A percentile compares a stretch with the other conserved stretches of the same genome.
These are phyloP conservation scores for Cystobasidium pallidum DNA, from an alignment of 1,284 basidiomycete genomes.

Conservation along the genomic window DNA sequence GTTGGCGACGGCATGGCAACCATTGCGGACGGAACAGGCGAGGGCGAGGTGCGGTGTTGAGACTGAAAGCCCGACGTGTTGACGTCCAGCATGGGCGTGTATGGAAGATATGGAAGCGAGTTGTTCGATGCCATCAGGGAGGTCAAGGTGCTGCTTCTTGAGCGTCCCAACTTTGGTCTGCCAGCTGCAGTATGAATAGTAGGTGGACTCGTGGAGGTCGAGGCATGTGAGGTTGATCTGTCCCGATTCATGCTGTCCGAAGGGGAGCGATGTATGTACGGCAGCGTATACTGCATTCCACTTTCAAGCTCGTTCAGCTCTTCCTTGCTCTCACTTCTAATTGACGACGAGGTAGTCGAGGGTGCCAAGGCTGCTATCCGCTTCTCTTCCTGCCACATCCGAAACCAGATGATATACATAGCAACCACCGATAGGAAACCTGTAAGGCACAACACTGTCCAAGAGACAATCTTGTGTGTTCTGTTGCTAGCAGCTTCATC, in stretches of 20 bases:
- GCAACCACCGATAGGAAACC: conserved; percentile 31
- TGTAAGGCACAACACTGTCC: conserved; percentile 44
- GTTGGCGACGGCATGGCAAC: background rate
- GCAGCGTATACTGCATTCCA: conserved; percentile 18
- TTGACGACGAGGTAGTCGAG: conserved; percentile 4
- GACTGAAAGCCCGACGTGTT: background rate
- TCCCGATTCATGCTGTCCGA: conserved; percentile 19
- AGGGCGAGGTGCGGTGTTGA: background rate
- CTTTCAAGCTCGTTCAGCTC: conserved; percentile 1
- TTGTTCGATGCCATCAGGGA: conserved; percentile 17
- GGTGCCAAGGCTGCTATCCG: background rate
- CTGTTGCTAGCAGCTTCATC: background rate
- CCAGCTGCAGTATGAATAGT: conserved; percentile 18
- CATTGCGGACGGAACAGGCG: conserved; percentile 23
- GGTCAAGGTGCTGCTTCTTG: conserved; percentile 24
- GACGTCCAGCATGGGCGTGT: conserved; percentile 38
- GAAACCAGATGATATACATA: conserved; percentile 39
- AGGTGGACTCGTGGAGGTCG: conserved; percentile 8
- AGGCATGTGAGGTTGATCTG: conserved; percentile 11
- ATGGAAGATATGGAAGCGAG: conserved; percentile 35
- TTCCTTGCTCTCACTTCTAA: conserved; percentile 12
- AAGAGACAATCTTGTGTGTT: conserved; percentile 46
- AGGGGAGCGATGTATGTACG: background rate
- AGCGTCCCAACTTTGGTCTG: conserved; percentile 7
- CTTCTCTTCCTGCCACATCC: conserved; percentile 35